These are phyloP conservation scores for Magnolia sinica DNA, from an alignment of 164 flowering plant genomes.

Conservation along the genomic window DNA sequence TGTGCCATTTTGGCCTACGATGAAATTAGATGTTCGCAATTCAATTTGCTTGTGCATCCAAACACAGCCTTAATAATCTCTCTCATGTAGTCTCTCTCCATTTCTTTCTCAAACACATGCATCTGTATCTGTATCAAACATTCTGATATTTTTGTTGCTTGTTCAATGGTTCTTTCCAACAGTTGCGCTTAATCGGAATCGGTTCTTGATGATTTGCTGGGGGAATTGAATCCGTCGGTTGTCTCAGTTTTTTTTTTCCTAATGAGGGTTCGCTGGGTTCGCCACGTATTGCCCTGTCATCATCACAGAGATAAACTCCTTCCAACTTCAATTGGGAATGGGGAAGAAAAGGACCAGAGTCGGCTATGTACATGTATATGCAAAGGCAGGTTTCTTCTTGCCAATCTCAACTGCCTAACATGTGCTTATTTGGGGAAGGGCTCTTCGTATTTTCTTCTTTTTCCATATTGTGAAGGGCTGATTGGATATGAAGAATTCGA, in stretches of 20 bases:
- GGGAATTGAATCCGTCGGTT: neutral
- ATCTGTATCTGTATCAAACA: neutral
- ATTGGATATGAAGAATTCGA: neutral
- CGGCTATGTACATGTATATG: neutral
- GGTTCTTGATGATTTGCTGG: slow-evolving; percentile 9
- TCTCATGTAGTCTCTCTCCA: neutral
- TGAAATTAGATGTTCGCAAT: neutral
- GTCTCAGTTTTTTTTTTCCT: neutral
- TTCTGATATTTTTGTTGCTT: neutral
- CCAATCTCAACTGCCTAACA: neutral
- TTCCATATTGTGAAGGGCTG: neutral
- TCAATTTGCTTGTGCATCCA: neutral
- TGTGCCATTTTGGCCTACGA: neutral
- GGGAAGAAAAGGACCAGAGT: neutral
- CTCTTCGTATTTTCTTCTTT: neutral
- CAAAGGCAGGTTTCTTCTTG: neutral
- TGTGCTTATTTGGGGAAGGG: neutral
- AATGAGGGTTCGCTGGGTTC: neutral
- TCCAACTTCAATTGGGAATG: neutral
- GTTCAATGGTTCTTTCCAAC: neutral
- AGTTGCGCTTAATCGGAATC: slow-evolving; percentile 30
- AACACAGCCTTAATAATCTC: neutral
- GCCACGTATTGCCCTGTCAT: neutral
- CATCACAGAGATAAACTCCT: neutral
- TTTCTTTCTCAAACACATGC: neutral